Evolutionary conservation across 176 grass and related monocot species (phyloP).

Genomic region (Oryza meyeriana): DNA sequence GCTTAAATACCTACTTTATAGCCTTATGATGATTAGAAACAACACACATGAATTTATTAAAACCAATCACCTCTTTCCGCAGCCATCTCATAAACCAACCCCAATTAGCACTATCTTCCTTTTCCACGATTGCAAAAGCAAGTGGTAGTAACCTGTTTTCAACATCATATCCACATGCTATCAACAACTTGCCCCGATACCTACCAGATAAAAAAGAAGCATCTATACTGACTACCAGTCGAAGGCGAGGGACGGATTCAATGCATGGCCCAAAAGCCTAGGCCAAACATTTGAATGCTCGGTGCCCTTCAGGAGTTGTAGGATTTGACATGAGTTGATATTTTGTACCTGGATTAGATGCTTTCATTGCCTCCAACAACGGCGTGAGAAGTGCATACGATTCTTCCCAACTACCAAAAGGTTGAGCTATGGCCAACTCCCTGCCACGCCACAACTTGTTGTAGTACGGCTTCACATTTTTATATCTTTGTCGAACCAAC

Average conservation of each 20-base stretch:
- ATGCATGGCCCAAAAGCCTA: conserved; percentile 11
- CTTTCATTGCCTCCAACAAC: neutral
- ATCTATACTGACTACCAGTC: neutral
- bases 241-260: neutral
- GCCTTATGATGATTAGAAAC: neutral
- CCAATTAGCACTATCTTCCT: neutral
- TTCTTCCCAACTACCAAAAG: conserved; percentile 8
- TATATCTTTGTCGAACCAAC: neutral
- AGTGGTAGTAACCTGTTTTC: neutral
- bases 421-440: conserved; percentile 4
- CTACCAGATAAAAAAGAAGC: neutral
- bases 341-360: neutral
- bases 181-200: neutral
- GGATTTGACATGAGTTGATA: neutral
- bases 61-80: neutral
- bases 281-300: neutral
- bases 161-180: neutral
- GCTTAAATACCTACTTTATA: neutral
- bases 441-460: neutral
- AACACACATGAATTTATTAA: neutral
- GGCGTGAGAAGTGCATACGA: neutral
- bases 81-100: neutral
- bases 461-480: neutral
- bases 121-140: neutral
- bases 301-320: too few relatives aligned